phyloP scores from a whole-genome alignment of 768 basidiomycete species.

The Rhizopogon salebrosus region DNA sequence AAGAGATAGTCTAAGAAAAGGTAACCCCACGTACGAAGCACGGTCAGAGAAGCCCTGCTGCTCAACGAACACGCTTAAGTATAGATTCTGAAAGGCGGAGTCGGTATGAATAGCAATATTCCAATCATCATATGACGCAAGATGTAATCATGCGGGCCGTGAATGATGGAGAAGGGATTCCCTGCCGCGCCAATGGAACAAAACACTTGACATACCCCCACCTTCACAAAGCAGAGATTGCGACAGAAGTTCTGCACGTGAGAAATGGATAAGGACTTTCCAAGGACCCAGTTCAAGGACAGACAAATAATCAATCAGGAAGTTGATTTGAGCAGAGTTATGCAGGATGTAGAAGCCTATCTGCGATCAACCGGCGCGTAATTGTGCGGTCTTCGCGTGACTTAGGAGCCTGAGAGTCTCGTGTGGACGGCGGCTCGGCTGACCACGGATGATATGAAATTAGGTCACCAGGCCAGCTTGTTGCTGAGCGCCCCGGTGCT shows the following conservation, averaged over 20 bases:
- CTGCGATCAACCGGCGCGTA: neutral
- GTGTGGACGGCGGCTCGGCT: neutral
- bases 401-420: neutral
- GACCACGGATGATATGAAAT: too few species aligned
- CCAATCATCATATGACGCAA: conserved; percentile 13
- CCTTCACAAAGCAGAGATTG: too few species aligned
- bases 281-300: neutral
- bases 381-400: neutral
- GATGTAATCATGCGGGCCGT: conserved; percentile 5
- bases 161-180: neutral
- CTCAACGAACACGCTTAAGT: conserved; percentile 6
- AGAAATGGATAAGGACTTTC: neutral
- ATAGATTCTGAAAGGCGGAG: neutral
- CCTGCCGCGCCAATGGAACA: neutral
- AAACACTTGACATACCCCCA: too few species aligned
- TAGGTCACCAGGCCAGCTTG: neutral
- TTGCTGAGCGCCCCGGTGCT: neutral
- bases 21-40: neutral
- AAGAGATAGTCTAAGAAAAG: neutral
- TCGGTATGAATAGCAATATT: neutral
- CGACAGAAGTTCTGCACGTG: neutral
- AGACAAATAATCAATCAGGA: neutral
- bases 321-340: neutral
- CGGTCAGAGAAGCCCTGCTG: neutral
- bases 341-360: neutral